Conservation (phyloP, 164 flowering plant species). For the Cinnamomum chago region DNA sequence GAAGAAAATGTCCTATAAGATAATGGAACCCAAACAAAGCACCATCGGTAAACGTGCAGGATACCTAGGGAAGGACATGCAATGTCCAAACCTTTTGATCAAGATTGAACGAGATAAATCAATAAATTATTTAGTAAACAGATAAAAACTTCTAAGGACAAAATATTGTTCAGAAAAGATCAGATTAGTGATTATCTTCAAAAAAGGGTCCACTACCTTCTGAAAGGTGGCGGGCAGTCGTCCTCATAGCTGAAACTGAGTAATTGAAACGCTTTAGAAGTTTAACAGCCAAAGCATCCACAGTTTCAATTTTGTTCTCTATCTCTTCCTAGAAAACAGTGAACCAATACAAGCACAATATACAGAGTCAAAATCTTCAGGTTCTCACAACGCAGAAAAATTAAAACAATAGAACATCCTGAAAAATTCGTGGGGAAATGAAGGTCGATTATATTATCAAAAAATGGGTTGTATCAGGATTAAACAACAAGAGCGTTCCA, state of each 20-base stretch:
- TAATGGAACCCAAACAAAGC: background rate
- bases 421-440: background rate
- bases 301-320: conserved; percentile 92
- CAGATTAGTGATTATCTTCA: background rate
- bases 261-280: conserved; percentile 86
- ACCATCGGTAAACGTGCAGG: background rate
- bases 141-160: background rate
- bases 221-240: conserved; percentile 70
- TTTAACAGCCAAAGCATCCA: conserved; percentile 84
- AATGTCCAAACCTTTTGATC: background rate
- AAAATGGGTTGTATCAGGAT: background rate
- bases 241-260: conserved; percentile 81
- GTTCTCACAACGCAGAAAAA: background rate
- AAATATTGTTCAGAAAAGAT: background rate
- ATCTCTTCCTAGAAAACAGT: conserved; percentile 71
- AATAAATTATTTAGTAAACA: too few relatives aligned
- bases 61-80: background rate
- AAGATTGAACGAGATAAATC: too few relatives aligned
- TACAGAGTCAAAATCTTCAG: background rate
- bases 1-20: background rate
- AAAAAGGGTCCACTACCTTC: conserved; percentile 45
- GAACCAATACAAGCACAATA: background rate
- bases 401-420: background rate
- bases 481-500: background rate
- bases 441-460: background rate